Base-by-base conservation (phyloP, 805 yeast species). In the Torulaspora franciscae region DNA sequence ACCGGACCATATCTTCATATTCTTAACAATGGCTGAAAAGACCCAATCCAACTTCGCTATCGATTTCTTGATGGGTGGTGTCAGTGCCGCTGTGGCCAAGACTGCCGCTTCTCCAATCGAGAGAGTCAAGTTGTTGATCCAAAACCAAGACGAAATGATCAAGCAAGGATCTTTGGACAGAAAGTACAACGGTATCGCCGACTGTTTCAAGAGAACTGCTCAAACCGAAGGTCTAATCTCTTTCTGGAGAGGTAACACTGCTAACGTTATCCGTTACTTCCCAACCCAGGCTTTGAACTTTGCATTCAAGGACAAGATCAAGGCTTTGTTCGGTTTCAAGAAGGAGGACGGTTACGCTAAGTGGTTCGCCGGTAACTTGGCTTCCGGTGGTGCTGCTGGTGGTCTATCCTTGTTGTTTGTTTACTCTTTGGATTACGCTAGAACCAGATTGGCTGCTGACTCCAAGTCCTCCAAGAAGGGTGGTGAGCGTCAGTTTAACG, bases 161-260 rank as follows among this genome's bases (percentile, higher is more conserved):
- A 90, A 90, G 77, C 96, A 88, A 77, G 96, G 97, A 70, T 88
- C 96, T 79, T 79, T 89, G 67, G 77, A 87, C 60, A 78, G 69
- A 66, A 81, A 77, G 70, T 89, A 90, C 83, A 80, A 74, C 59
- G 97, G 97, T 85, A 90, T 89, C 57, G 74, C 62, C 54, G 97
- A 89, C 69, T 87, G 96, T 78, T 89, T 90, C 95, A 80, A 70
- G 66, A 85, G 96, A 81, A 90, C 97, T 61, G 84, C 90, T 57
- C 84, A 85, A 62, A 87, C 84, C 61, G 97, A 89, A 79, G 97
- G 97, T 82, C 66, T 85, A 55, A 78, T 74, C 59, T 75, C 97
- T 55, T 88, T 89, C 91, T 89, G 97, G 97, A 85, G 96, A 85
- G 97, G 97, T 81, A 89, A 89, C 90, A 90, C 96, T 58, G 97